These are phyloP conservation scores for Chrysanthemum makinoi DNA, from an alignment of 129 eudicot species.

Conservation along the genomic window DNA sequence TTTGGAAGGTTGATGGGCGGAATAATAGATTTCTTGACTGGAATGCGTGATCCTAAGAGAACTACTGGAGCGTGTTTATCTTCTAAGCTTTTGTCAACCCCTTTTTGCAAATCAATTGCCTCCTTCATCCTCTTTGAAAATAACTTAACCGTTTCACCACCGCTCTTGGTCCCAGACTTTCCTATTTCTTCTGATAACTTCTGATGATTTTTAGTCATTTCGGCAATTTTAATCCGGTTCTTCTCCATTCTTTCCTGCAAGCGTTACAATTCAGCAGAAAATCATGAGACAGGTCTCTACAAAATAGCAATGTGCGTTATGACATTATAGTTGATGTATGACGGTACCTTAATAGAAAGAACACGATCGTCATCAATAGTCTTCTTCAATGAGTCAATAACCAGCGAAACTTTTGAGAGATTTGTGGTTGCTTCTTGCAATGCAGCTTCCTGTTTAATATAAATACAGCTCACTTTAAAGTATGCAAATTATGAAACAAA, in stretches of 20 bases:
- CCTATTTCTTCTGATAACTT: slow-evolving; percentile 48
- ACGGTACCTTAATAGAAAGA: slow-evolving; percentile 47
- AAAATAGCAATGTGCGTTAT: neutral
- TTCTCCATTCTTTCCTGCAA: slow-evolving; percentile 44
- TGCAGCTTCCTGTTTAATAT: slow-evolving; percentile 36
- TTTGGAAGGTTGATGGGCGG: slow-evolving; percentile 52
- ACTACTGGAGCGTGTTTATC: slow-evolving; percentile 55
- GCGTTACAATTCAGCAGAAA: slow-evolving; percentile 18
- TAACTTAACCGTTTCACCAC: slow-evolving; percentile 29
- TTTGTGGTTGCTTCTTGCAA: slow-evolving; percentile 26
- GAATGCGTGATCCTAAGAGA: slow-evolving; percentile 55
- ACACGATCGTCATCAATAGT: slow-evolving; percentile 48
- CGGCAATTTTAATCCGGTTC: slow-evolving; percentile 41
- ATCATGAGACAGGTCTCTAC: slow-evolving; percentile 5
- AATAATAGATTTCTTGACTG: slow-evolving; percentile 55
- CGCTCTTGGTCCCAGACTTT: slow-evolving; percentile 22
- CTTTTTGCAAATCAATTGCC: slow-evolving; percentile 59
- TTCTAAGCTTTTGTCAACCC: slow-evolving; percentile 42
- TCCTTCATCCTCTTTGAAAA: slow-evolving; percentile 54
- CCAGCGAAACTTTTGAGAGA: slow-evolving; percentile 32
- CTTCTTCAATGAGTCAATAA: slow-evolving; percentile 49
- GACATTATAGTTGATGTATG: slow-evolving; percentile 19
- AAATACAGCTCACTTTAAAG: neutral
- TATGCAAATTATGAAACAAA: slow-evolving; percentile 7
- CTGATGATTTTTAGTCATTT: slow-evolving; percentile 33